Percentiles rank a stretch among this genome's conserved stretches.
Conservation (phyloP, 805 yeast species). For the Candida nemodendra region DNA sequence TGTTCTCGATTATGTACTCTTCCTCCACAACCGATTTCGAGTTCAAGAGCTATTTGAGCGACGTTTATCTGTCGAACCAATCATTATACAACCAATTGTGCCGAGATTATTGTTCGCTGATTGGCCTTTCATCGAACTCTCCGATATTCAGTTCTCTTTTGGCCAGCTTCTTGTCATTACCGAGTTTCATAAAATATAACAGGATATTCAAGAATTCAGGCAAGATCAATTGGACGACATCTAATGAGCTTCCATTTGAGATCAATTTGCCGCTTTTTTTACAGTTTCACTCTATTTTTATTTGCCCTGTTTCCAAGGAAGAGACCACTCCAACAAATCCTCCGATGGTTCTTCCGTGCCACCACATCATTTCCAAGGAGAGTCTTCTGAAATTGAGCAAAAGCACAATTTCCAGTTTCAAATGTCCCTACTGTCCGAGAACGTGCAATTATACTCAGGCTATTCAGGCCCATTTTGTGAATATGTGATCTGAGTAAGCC, state of each 20-base stretch:
- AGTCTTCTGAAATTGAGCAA: slow-evolving; percentile 48
- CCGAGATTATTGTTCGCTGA: slow-evolving; percentile 47
- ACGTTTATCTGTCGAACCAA: slow-evolving; percentile 11
- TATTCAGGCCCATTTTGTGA: slow-evolving; percentile 42
- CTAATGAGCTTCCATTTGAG: slow-evolving; percentile 62
- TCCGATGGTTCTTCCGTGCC: slow-evolving; percentile 40
- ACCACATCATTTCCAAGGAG: slow-evolving; percentile 57
- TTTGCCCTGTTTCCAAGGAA: slow-evolving; percentile 69
- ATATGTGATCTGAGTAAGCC: slow-evolving; percentile 29
- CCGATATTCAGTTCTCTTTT: slow-evolving; percentile 49
- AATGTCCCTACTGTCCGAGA: slow-evolving; percentile 72
- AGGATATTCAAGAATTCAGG: slow-evolving; percentile 35
- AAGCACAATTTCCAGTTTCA: slow-evolving; percentile 43
- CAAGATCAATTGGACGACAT: slow-evolving; percentile 53
- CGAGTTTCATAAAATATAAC: slow-evolving; percentile 49
- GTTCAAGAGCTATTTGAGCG: slow-evolving; percentile 9
- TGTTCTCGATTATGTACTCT: slow-evolving; percentile 36
- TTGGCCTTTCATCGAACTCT: slow-evolving; percentile 52
- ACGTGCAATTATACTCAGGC: slow-evolving; percentile 43
- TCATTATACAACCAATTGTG: slow-evolving; percentile 33
- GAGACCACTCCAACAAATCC: slow-evolving; percentile 60
- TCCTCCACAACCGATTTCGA: slow-evolving; percentile 8
- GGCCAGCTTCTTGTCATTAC: slow-evolving; percentile 54
- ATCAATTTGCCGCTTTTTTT: slow-evolving; percentile 51
- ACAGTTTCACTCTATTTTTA: slow-evolving; percentile 63